Evolutionary conservation across 768 basidiomycete species (phyloP).

Genomic region (Kwoniella newhampshirensis): DNA sequence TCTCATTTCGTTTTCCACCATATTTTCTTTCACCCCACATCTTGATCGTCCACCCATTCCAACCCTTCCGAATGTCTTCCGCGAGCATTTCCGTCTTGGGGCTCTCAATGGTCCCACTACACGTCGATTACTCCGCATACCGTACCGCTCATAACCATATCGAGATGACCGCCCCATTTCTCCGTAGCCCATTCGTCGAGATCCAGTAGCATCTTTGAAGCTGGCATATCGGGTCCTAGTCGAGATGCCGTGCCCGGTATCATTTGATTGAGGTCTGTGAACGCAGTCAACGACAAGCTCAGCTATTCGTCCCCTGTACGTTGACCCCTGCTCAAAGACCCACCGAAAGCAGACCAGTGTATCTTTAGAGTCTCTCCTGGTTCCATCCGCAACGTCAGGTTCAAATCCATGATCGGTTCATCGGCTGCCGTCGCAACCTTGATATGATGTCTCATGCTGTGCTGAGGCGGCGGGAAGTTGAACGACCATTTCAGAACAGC

Average conservation of each 20-base stretch:
- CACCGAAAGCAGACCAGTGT: constrained; percentile 78
- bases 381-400: constrained; percentile 46
- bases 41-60: background rate
- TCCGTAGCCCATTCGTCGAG: constrained; percentile 74
- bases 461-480: constrained; percentile 73
- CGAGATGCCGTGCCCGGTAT: constrained; percentile 40
- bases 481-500: constrained; percentile 83
- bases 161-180: constrained; percentile 52
- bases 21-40: background rate
- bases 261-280: constrained; percentile 57
- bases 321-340: constrained; percentile 57
- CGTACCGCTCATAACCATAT: constrained; percentile 44
- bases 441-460: constrained; percentile 77
- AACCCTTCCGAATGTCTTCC: background rate
- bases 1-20: background rate
- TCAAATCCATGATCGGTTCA: constrained; percentile 70
- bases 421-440: constrained; percentile 88
- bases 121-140: constrained; percentile 45
- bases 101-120: constrained; percentile 5
- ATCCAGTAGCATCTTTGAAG: constrained; percentile 71
- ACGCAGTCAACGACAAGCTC: background rate
- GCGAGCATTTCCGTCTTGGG: background rate
- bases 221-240: constrained; percentile 52
- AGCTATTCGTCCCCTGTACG: background rate
- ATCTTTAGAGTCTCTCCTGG: constrained; percentile 57